Conservation (phyloP, 805 yeast genomes). For the Myxozyma melibiosi region DNA sequence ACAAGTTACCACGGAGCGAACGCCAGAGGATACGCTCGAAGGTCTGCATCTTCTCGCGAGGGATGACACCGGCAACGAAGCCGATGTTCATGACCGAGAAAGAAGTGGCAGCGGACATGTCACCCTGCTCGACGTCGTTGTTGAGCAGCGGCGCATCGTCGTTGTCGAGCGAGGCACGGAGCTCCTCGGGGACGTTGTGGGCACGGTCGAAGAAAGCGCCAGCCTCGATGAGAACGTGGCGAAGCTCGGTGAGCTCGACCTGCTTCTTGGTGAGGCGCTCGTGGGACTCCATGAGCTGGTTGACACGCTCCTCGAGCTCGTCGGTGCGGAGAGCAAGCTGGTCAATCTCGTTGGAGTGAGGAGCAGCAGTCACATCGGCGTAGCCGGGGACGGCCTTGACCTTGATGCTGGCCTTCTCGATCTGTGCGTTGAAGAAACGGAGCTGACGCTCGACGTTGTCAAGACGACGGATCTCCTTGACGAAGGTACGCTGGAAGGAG, state of each 20-base stretch:
- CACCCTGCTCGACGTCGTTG: slow-evolving; percentile 42
- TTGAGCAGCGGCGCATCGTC: slow-evolving; percentile 46
- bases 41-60: slow-evolving; percentile 65
- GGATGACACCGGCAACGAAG: slow-evolving; percentile 80
- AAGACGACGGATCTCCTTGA: slow-evolving; percentile 77
- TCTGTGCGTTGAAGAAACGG: slow-evolving; percentile 45
- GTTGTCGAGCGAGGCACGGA: slow-evolving; percentile 42
- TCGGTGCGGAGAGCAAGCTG: slow-evolving; percentile 64
- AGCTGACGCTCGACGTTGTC: slow-evolving; percentile 90
- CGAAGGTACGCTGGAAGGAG: slow-evolving; percentile 88
- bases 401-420: slow-evolving; percentile 39
- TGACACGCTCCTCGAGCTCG: slow-evolving; percentile 70
- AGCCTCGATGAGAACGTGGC: slow-evolving; percentile 59
- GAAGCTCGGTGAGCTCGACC: slow-evolving; percentile 67
- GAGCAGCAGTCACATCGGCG: slow-evolving; percentile 45
- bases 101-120: slow-evolving; percentile 20
- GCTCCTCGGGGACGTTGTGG: slow-evolving; percentile 37
- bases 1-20: slow-evolving; percentile 87
- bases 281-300: slow-evolving; percentile 69
- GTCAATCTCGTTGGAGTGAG: slow-evolving; percentile 66
- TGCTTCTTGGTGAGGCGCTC: slow-evolving; percentile 65
- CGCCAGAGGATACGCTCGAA: slow-evolving; percentile 89
- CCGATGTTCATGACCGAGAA: slow-evolving; percentile 43
- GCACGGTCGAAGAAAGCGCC: slow-evolving; percentile 50
- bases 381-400: slow-evolving; percentile 46